Evolutionary conservation across 2,329 filamentous ascomycete genomes (phyloP), one percentile per base, ranked within the genome.

Genomic region (Exophiala viscosa): DNA sequence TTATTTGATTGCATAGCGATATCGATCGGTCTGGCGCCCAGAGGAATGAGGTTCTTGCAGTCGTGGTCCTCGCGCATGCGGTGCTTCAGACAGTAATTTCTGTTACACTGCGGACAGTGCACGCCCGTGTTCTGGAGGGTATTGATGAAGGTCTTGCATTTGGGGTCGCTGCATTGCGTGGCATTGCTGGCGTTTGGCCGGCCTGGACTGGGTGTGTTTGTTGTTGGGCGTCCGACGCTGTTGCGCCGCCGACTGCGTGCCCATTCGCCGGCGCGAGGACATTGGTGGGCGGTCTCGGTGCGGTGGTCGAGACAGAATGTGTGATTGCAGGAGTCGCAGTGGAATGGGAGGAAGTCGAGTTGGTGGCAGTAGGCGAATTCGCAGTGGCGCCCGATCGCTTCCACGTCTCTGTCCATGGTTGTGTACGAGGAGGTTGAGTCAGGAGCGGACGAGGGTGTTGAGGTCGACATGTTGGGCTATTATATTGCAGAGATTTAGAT

Each of bases 291-390:
- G 15, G 83, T 81, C 74, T 97, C 92, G 64, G 84, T 86, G 50
- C 92, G 88, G 77, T 99, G 93, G 67, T 97, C 92, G 61, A 95
- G 86, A 70, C 95, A 99, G 75, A 85, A 99, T 13, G 87, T 92
- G 53, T 78, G 77, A 65, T 74, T 81, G 74, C 93, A 99, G 62
- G 88, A 93, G 68, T 95, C 88, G 75, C 93, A 99, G 66, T 84
- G 81, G 71, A 97, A 97, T 3, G 93, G 93, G 3, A 99, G 83
- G 70, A 99, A 97, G 73, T 97, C 93, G 55, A 97, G 87, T 67
- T 93, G 88, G 68, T 91, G 87, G 78, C 93, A 99, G 77, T 90
- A 95, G 60, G 86, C 77, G 72, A 88, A 86, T 70, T 96, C 84
- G 80, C 93, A 99, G 76, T 96, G 91, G 57, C 83, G 83, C 70